Evolutionary conservation across 164 flowering plant species (phyloP), one percentile per base, ranked within the genome.

Genomic region (Malania oleifera): DNA sequence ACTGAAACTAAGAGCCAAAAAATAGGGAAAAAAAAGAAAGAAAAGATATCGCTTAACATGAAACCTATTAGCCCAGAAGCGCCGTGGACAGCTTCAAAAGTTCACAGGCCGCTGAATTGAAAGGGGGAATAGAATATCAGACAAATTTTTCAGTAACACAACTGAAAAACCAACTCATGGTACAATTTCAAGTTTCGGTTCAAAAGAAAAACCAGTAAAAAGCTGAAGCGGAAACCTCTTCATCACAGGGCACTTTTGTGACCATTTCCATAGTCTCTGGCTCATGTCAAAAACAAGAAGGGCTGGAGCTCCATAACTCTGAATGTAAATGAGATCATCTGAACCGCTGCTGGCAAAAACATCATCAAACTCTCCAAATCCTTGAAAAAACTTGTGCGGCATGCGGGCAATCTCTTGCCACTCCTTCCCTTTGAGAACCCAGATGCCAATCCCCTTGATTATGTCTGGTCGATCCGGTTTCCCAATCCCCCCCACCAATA

Each of bases 401-500:
- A 91, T 89, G 17, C 86, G 72, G 2, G 83, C 69, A 49, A 91
- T 66, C 73, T 91, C 98, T 52, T 66, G 65, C 98, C 98, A 91
- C 35, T 75, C 83, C 47, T 57, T 85, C 29, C 86, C 88, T 7
- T 78, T 65, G 14, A 91, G 75, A 60, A 67, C 61, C 96, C 96
- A 89, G 46, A 91, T 78, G 4, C 95, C 96, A 43, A 91, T 91
- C 40, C 98, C 98, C 69, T 86, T 91, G 12, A 91, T 89, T 28
- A 89, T 83, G 72, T 78, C 96, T 1, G 86, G 75, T 31, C 95
- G 70, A 45, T 89, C 92, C 3, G 57, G 84, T 67, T 81, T 89
- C 40, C 96, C 95, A n/a, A 91, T 86, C 24, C 98, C 98, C 35
- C 98, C 98, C 0, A 92, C 98, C 95, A 92, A 84, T 20, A 92